Base-by-base conservation (phyloP, 441 rosid species). In the Isatis lusitanica region DNA sequence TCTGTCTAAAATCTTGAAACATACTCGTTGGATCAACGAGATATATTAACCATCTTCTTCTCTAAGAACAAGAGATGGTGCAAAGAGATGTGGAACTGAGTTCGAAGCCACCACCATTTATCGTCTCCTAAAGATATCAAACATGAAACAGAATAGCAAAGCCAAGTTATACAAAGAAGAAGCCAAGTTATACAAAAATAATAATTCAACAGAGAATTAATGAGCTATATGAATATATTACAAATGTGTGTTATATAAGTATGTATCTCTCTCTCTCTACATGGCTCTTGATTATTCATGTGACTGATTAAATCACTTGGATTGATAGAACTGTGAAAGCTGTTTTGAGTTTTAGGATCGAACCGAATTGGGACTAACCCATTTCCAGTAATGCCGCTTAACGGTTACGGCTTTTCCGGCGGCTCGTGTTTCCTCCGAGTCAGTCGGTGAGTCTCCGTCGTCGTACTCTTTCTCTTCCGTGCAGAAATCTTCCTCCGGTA, bases 401-500 rank as follows among this genome's bases (percentile, higher is more conserved):
- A 92, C 93, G 2, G 86, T 84, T 39, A 94, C 86, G 0, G 97
- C 97, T 76, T 79, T 75, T n/a, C 82, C 83, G 1, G 83, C 88
- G 7, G 76, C 78, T 36, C 63, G 75, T 2, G 75, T 76, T 26
- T 71, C 82, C 6, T 79, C 81, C 10, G 78, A 73, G 42, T 83
- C 82, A 56, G 47, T 66, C 15, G 48, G 7, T 24, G 56, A 28
- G 12, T 68, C 71, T 44, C 70, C 81, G 2, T 13, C 66, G 42
- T 86, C 66, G 42, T 86, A 86, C 86, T 91, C 97, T 12, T 85
- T 87, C 52, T 94, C 97, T 9, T 86, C 97, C 12, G 97, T 89
- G 40, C 66, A 81, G 74, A 94, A 94, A 36, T 86, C 97, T 4
- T 74, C 91, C n/a, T 89, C 93, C n/a, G 97, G 97, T 80, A 94